A percentile compares a stretch with the other conserved stretches of the same genome.
Evolutionary conservation across 23 red algal species (phyloP).

Genomic region (Cyanidioschyzon merolae): DNA sequence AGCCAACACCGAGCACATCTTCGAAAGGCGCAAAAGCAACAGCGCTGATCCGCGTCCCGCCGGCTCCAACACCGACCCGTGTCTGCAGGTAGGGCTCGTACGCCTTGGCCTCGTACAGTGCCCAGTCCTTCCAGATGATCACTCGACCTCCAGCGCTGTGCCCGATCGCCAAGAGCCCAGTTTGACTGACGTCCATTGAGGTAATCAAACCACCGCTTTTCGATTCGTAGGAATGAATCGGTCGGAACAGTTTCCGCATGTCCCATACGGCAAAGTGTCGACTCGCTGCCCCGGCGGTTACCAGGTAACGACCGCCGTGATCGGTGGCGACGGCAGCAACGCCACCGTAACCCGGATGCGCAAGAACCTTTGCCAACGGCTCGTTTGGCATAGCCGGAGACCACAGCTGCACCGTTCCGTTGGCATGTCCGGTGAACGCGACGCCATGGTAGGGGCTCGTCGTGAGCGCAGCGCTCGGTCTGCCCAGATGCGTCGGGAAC

Average conservation of each 20-base stretch:
- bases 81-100: background rate
- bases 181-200: background rate
- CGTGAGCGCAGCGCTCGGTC: constrained; percentile 14
- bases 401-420: constrained; percentile 74
- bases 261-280: constrained; percentile 43
- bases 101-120: background rate
- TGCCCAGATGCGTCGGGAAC: constrained; percentile 23
- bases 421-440: constrained; percentile 44
- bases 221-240: background rate
- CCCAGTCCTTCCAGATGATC: constrained; percentile 3
- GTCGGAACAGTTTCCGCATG: constrained; percentile 32
- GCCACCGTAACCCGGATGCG: constrained; percentile 32
- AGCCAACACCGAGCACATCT: constrained; percentile 74
- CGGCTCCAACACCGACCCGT: background rate
- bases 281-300: constrained; percentile 54
- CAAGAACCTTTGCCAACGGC: constrained; percentile 53
- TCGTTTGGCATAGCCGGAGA: constrained; percentile 33
- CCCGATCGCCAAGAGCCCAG: background rate
- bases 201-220: background rate
- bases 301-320: constrained; percentile 35
- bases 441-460: constrained; percentile 44
- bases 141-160: background rate
- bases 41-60: constrained; percentile 27
- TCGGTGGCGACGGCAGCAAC: constrained; percentile 50
- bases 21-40: constrained; percentile 82